Percentiles rank a stretch among this genome's conserved stretches.
phyloP scores from a whole-genome alignment of 768 basidiomycete species.

The Leccinellum luteum region DNA sequence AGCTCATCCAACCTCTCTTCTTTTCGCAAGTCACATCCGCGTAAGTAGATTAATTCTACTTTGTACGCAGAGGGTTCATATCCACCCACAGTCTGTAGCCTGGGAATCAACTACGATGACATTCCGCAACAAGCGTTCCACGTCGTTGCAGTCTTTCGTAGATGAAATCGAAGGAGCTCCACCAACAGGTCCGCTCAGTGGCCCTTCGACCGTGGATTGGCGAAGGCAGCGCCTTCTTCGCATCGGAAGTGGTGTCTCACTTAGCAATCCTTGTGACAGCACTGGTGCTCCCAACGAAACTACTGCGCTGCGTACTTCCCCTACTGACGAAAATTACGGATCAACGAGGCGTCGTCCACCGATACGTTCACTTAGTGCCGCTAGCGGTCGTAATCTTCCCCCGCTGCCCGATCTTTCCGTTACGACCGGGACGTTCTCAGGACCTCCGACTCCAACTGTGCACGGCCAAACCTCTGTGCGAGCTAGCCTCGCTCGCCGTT shows the following conservation, averaged over 20 bases:
- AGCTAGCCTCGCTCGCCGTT: slow-evolving; percentile 37
- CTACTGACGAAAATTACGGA: slow-evolving; percentile 50
- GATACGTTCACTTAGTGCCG: slow-evolving; percentile 26
- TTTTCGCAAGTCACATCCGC: not conserved
- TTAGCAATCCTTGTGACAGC: not conserved
- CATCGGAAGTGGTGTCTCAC: slow-evolving; percentile 38
- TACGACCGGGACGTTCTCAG: slow-evolving; percentile 35
- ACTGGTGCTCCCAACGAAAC: slow-evolving; percentile 30
- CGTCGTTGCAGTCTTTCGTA: slow-evolving; percentile 18
- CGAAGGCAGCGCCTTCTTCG: slow-evolving; percentile 58
- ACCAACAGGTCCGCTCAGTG: slow-evolving; percentile 38
- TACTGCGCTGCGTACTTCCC: slow-evolving; percentile 33
- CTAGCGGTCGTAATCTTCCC: slow-evolving; percentile 36
- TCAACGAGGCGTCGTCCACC: slow-evolving; percentile 39
- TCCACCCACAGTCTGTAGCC: not conserved
- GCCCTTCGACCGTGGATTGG: slow-evolving; percentile 58
- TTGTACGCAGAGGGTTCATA: not conserved
- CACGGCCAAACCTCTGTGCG: slow-evolving; percentile 34
- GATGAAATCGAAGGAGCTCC: slow-evolving; percentile 9
- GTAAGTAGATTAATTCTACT: not conserved
- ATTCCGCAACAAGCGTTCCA: slow-evolving; percentile 15
- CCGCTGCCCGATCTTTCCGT: slow-evolving; percentile 34
- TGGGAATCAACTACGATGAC: slow-evolving; percentile 15
- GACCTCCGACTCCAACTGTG: slow-evolving; percentile 33
- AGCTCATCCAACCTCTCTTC: not conserved